These are phyloP conservation scores for Lepidium sativum DNA, from an alignment of 345 rosid species.

Conservation along the genomic window DNA sequence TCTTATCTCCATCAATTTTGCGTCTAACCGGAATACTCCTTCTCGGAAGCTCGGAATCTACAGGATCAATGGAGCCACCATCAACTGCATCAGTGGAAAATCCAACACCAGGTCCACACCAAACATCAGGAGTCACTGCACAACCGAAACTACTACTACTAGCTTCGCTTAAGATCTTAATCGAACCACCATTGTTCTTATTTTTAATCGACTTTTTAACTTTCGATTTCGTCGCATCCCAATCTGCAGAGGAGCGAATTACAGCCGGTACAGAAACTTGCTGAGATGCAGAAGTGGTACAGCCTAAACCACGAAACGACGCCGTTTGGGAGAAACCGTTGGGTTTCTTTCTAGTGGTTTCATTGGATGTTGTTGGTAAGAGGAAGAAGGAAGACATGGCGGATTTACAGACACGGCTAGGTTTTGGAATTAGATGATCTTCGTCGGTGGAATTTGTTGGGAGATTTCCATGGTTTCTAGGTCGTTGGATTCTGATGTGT, in stretches of 20 bases:
- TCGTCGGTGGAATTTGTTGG: constrained; percentile 22
- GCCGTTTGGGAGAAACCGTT: constrained; percentile 30
- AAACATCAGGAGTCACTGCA: constrained; percentile 60
- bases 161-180: no score
- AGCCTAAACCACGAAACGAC: constrained; percentile 66
- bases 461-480: constrained; percentile 34
- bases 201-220: constrained; percentile 30
- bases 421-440: constrained; percentile 30
- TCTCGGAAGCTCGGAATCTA: constrained; percentile 35
- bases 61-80: constrained; percentile 48
- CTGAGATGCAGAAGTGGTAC: constrained; percentile 63
- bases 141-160: constrained; percentile 3
- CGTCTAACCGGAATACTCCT: constrained; percentile 55
- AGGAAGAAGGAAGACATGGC: constrained; percentile 32
- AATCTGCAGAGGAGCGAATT: constrained; percentile 73
- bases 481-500: constrained; percentile 40
- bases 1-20: constrained; percentile 53
- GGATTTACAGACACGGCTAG: constrained; percentile 34
- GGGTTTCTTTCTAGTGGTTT: constrained; percentile 40
- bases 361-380: constrained; percentile 32
- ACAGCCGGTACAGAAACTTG: constrained; percentile 78
- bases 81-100: constrained; percentile 64
- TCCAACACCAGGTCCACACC: constrained; percentile 95
- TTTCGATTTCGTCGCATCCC: constrained; percentile 53
- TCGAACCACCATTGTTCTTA: constrained; percentile 16